Evolutionary conservation across 208 protist species (phyloP), one percentile per base, ranked within the genome.

Genomic region (Wallacemonas sp.): DNA sequence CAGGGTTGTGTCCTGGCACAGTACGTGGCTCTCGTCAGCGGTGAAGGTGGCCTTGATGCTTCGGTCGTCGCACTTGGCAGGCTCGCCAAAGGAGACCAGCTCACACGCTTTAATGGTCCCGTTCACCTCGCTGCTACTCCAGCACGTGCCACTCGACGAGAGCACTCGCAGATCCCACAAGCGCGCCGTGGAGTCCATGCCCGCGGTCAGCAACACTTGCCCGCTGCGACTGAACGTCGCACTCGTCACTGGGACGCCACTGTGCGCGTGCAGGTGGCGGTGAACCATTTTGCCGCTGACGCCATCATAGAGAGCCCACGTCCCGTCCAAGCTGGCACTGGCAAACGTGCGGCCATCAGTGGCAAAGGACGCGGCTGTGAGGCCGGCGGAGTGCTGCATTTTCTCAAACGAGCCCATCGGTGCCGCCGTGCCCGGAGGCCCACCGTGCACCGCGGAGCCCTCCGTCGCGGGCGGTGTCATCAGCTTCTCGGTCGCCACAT

Each of bases 181-280:
- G 12, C 89, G 72, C 7, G 87, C 85, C 14, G 75, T 80, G 7
- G 86, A 87, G 68, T 96, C 91, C 83, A 92, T 94, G 32, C 91
- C 91, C 26, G 79, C 78, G 18, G 88, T 94, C 49, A 96, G 75
- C 39, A 93, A 55, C 18, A 92, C 57, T 49, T 93, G 88, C 31
- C 88, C 88, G 7, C 79, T 92, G 25, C 86, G 82, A 73, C 87
- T 94, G 74, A 90, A 96, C 8, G 41, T 61, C 16, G 85, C 87
- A 41, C 87, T 94, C 36, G 91, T 96, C 12, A 96, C 87, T 0
- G 88, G 74, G 18, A 94, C 89, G 23, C 66, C 70, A 5, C 78
- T 85, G 61, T 96, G 91, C 1, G 84, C 90, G 61, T 80, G 79
- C 41, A 75, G 72, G n/a, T 78, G 65, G 8, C 69, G 74, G 57